phyloP scores from a whole-genome alignment of 495 filamentous ascomycete species.

The Trichoderma gamsii region DNA sequence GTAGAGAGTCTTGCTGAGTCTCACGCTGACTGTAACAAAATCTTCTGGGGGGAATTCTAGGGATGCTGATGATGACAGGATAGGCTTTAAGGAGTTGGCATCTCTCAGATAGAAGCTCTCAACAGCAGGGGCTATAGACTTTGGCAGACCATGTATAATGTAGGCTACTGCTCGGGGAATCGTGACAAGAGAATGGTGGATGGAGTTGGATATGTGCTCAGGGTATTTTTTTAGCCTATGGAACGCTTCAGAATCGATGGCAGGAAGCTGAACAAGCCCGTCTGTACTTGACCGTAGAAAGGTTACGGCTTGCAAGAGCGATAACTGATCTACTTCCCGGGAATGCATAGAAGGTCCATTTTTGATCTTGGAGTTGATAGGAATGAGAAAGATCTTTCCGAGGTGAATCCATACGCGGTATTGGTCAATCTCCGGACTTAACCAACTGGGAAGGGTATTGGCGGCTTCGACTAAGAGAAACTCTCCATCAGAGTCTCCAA shows the following conservation, averaged over 20 bases:
- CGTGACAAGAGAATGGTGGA: slow-evolving; percentile 64
- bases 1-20: slow-evolving; percentile 82
- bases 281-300: slow-evolving; percentile 49
- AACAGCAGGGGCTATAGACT: slow-evolving; percentile 70
- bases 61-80: slow-evolving; percentile 43
- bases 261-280: slow-evolving; percentile 54
- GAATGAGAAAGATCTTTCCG: slow-evolving; percentile 69
- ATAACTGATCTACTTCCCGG: slow-evolving; percentile 37
- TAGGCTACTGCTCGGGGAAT: slow-evolving; percentile 81
- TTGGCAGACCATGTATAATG: slow-evolving; percentile 65
- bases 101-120: slow-evolving; percentile 94
- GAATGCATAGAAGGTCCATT: slow-evolving; percentile 13
- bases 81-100: slow-evolving; percentile 64
- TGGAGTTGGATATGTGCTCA: slow-evolving; percentile 56
- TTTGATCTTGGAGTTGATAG: slow-evolving; percentile 27
- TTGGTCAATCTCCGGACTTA: slow-evolving; percentile 84
- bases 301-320: slow-evolving; percentile 52
- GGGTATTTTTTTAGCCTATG: slow-evolving; percentile 81
- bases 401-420: slow-evolving; percentile 80
- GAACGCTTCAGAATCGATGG: slow-evolving; percentile 84
- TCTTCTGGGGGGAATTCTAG: slow-evolving; percentile 66
- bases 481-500: slow-evolving; percentile 85
- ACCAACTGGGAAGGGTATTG: slow-evolving; percentile 77
- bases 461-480: slow-evolving; percentile 94
- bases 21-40: slow-evolving; percentile 67